Percentiles rank a stretch among this genome's conserved stretches.
These are phyloP conservation scores for Cladosporium velox DNA, from an alignment of 2,329 filamentous ascomycete species.

Conservation along the genomic window DNA sequence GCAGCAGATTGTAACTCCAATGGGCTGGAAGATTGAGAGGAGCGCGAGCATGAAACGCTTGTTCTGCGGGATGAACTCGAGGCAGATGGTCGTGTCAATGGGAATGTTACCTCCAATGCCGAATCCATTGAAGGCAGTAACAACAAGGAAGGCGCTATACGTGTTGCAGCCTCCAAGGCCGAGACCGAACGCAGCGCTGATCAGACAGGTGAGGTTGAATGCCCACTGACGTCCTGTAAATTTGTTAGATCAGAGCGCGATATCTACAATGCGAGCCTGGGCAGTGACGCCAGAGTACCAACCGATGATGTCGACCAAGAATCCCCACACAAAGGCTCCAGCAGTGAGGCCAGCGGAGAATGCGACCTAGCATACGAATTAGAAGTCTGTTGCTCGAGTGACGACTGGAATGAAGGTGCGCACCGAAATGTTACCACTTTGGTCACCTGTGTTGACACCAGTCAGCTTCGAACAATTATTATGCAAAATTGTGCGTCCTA, in stretches of 20 bases:
- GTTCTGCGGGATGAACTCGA: constrained; percentile 57
- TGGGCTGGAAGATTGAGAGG: constrained; percentile 58
- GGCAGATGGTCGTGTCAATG: constrained; percentile 57
- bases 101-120: constrained; percentile 56
- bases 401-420: constrained; percentile 22
- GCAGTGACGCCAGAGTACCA: constrained; percentile 20
- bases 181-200: constrained; percentile 56
- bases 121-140: constrained; percentile 58
- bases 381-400: constrained; percentile 7
- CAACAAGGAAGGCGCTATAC: constrained; percentile 54
- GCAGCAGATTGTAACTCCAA: constrained; percentile 55
- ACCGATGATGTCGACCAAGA: constrained; percentile 57
- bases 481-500: neutral
- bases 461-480: neutral
- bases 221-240: constrained; percentile 53
- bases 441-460: constrained; percentile 22
- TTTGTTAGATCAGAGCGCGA: constrained; percentile 8
- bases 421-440: constrained; percentile 55
- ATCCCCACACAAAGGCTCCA: constrained; percentile 59
- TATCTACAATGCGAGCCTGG: neutral
- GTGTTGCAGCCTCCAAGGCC: constrained; percentile 53
- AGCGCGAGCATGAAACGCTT: constrained; percentile 55
- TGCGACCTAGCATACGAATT: constrained; percentile 35
- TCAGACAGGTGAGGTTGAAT: constrained; percentile 61
- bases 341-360: constrained; percentile 58